Conservation (phyloP, 2,329 filamentous ascomycete genomes). For the Calonectria pauciramosa region DNA sequence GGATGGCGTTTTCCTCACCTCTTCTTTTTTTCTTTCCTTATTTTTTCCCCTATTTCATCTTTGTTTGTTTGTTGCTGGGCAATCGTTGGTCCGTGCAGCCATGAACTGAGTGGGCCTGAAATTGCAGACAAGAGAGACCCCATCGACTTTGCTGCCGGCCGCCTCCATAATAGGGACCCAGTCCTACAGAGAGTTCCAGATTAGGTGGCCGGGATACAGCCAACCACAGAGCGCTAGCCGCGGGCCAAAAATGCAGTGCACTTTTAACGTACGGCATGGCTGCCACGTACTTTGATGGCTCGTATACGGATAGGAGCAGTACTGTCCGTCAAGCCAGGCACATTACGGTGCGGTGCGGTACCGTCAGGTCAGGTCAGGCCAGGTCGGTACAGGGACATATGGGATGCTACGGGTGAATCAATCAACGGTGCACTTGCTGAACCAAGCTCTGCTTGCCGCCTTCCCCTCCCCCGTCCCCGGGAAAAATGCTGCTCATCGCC, state of each 20-base stretch:
- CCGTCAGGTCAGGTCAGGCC: not conserved
- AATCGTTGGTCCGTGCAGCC: conserved; percentile 47
- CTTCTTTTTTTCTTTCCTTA: conserved; percentile 12
- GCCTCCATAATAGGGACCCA: conserved; percentile 30
- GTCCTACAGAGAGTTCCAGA: conserved; percentile 39
- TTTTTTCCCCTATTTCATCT: not conserved
- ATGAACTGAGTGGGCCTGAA: conserved; percentile 51
- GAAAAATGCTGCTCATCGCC: conserved; percentile 1
- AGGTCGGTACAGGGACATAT: not conserved
- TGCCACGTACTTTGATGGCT: conserved; percentile 15
- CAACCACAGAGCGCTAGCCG: conserved; percentile 16
- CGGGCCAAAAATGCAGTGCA: conserved; percentile 13
- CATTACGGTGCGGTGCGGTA: not conserved
- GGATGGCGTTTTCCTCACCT: conserved; percentile 12
- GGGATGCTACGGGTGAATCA: not conserved
- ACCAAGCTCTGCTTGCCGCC: conserved; percentile 7
- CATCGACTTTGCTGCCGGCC: conserved; percentile 38
- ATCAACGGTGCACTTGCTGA: not conserved
- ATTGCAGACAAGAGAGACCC: conserved; percentile 39
- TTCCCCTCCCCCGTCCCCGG: not conserved
- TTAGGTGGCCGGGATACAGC: conserved; percentile 2
- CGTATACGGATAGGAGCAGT: not conserved
- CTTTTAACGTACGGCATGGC: conserved; percentile 16
- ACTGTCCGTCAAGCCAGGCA: not conserved
- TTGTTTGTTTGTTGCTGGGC: conserved; percentile 44